phyloP scores from a whole-genome alignment of 305 asterid species.

The Rubia tinctorum region DNA sequence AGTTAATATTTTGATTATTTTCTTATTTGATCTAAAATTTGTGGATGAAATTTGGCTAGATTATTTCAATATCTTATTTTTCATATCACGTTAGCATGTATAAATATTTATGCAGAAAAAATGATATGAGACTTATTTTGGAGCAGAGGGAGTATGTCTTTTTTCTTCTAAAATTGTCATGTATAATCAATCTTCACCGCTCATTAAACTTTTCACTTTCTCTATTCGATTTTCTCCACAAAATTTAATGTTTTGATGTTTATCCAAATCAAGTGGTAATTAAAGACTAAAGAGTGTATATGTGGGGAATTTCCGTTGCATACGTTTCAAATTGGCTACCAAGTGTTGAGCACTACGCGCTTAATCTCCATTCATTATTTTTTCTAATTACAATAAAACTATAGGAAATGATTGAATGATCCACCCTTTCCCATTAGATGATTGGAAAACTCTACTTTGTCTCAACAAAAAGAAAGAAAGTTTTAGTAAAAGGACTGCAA shows the following conservation, averaged over 20 bases:
- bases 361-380: neutral
- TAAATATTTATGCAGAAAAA: no score
- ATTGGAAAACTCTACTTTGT: neutral
- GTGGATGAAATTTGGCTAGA: no score
- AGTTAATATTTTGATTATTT: no score
- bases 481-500: neutral
- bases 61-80: no score
- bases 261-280: slow-evolving; percentile 4
- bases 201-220: no score
- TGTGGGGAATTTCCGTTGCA: slow-evolving; percentile 48
- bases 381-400: slow-evolving; percentile 3
- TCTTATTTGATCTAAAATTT: no score
- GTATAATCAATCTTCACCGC: no score
- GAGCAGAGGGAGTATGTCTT: no score
- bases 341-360: slow-evolving; percentile 30
- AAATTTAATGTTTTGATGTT: neutral
- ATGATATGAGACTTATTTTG: no score
- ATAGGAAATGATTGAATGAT: slow-evolving; percentile 10
- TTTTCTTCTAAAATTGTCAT: no score
- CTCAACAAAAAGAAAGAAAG: neutral
- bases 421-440: slow-evolving; percentile 15
- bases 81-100: no score
- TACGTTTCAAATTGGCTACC: slow-evolving; percentile 12
- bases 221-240: no score
- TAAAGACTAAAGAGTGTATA: neutral